A percentile compares a stretch with the other conserved stretches of the same genome.
These are phyloP conservation scores for Gillenia trifoliata DNA, from an alignment of 306 rosid genomes.

Conservation along the genomic window DNA sequence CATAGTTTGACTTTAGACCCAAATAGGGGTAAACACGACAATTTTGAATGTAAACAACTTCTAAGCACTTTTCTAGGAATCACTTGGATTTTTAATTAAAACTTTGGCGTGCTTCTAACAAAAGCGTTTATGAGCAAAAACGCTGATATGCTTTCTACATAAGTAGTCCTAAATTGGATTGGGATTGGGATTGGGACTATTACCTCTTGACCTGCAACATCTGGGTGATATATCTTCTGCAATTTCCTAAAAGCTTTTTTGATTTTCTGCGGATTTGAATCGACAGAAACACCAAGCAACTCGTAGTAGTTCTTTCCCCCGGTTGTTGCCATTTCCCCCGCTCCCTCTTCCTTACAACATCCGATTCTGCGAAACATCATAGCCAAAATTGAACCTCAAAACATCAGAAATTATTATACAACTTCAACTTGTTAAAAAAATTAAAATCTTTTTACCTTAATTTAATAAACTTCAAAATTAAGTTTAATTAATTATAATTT, in stretches of 20 bases:
- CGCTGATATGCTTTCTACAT: too few relatives aligned
- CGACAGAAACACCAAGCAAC: slow-evolving; percentile 60
- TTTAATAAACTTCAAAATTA: not conserved
- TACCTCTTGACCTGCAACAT: slow-evolving; percentile 76
- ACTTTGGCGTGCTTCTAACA: too few relatives aligned
- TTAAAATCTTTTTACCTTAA: not conserved
- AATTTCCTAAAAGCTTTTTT: slow-evolving; percentile 70
- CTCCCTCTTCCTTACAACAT: slow-evolving; percentile 44
- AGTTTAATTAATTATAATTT: not conserved
- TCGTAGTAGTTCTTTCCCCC: slow-evolving; percentile 50
- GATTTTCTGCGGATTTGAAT: slow-evolving; percentile 48
- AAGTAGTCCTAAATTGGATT: too few relatives aligned
- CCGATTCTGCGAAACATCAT: slow-evolving; percentile 10
- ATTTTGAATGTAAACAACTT: too few relatives aligned
- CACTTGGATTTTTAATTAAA: too few relatives aligned
- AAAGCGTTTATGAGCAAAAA: too few relatives aligned
- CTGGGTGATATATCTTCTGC: slow-evolving; percentile 80
- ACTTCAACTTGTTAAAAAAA: not conserved
- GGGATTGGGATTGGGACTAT: too few relatives aligned
- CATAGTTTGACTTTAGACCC: too few relatives aligned
- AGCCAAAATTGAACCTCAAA: not conserved
- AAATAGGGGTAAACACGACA: too few relatives aligned
- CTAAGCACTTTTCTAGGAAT: too few relatives aligned
- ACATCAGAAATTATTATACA: not conserved
- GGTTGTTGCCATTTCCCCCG: slow-evolving; percentile 15